Conservation (phyloP, 106 monocot species). For the Gastrodia elata region DNA sequence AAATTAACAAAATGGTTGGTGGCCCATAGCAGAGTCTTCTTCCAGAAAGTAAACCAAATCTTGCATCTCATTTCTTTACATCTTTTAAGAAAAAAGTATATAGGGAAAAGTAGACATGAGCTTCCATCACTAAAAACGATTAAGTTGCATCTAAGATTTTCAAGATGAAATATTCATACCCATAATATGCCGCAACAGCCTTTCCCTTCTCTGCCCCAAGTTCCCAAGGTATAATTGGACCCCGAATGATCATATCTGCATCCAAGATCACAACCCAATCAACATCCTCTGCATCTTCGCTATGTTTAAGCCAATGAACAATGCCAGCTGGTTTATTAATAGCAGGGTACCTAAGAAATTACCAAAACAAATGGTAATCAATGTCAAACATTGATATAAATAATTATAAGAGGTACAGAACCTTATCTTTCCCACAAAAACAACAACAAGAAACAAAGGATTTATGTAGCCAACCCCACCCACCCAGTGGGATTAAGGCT, state of each 20-base stretch:
- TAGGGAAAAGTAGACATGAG: background rate
- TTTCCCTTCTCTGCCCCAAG: constrained; percentile 92
- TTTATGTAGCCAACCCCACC: too few relatives aligned
- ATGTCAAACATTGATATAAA: background rate
- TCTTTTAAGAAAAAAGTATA: background rate
- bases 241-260: constrained; percentile 93
- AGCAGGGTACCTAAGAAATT: constrained; percentile 80
- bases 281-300: constrained; percentile 78
- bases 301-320: constrained; percentile 88
- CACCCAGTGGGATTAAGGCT: too few relatives aligned
- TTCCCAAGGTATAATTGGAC: constrained; percentile 93
- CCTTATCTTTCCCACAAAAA: background rate
- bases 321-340: constrained; percentile 96
- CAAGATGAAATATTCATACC: constrained; percentile 41
- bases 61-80: background rate
- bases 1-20: background rate
- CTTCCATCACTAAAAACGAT: background rate
- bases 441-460: too few relatives aligned
- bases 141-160: background rate
- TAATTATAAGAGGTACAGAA: background rate
- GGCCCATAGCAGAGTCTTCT: background rate
- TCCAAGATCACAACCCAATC: constrained; percentile 99
- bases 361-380: constrained; percentile 9
- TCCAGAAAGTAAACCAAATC: background rate
- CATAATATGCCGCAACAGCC: constrained; percentile 92